A percentile compares a stretch with the other conserved stretches of the same genome.
Conservation (phyloP, 2,329 filamentous ascomycete genomes). For the Bisporella sp. region DNA sequence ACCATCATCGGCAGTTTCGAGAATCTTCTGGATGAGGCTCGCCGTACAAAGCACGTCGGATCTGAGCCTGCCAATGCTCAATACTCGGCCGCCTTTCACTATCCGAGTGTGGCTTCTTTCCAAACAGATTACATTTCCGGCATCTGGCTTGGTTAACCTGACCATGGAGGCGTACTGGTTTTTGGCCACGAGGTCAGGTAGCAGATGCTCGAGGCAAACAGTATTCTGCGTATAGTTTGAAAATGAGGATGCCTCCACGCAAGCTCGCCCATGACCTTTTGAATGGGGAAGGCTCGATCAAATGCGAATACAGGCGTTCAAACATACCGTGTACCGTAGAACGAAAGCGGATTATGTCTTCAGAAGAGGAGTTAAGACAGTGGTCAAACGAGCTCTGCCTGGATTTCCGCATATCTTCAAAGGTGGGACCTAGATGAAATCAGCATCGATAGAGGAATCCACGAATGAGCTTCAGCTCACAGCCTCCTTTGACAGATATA, state of each 20-base stretch:
- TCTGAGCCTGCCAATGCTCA: conserved; percentile 8
- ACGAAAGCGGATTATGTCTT: conserved; percentile 10
- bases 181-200: too few relatives aligned
- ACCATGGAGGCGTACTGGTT: too few relatives aligned
- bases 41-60: conserved; percentile 11
- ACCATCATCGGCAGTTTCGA: conserved; percentile 9
- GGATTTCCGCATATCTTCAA: conserved; percentile 16
- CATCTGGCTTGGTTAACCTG: too few relatives aligned
- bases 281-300: too few relatives aligned
- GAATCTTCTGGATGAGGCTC: conserved; percentile 11
- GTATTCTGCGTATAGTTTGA: too few relatives aligned
- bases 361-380: conserved; percentile 13
- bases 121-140: too few relatives aligned
- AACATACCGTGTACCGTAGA: conserved; percentile 10
- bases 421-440: conserved; percentile 14
- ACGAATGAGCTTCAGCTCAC: conserved; percentile 24
- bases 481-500: conserved; percentile 13
- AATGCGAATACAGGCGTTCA: too few relatives aligned
- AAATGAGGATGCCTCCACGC: too few relatives aligned
- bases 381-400: conserved; percentile 13
- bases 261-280: too few relatives aligned
- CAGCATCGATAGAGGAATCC: conserved; percentile 8
- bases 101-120: conserved; percentile 11
- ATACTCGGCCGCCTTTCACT: conserved; percentile 7
- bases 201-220: too few relatives aligned